These are phyloP conservation scores for Myxozyma udenii DNA, from an alignment of 805 yeast species.

Conservation along the genomic window DNA sequence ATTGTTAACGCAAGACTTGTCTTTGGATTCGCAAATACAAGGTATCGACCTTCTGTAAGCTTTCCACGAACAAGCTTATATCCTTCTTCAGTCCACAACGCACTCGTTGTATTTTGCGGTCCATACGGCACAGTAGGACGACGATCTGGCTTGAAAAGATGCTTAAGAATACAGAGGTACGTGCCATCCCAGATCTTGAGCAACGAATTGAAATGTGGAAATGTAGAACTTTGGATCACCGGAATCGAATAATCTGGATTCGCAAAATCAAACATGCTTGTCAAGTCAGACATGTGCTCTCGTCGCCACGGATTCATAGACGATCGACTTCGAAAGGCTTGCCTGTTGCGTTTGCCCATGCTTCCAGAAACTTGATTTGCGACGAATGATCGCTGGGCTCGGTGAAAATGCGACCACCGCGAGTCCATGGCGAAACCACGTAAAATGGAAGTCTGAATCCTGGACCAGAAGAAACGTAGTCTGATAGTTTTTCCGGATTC, in stretches of 20 bases:
- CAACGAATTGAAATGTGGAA: conserved; percentile 6
- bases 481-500: conserved; percentile 20
- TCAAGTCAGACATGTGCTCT: conserved; percentile 30
- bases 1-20: not conserved
- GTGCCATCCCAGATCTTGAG: conserved; percentile 7
- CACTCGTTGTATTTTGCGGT: conserved; percentile 15
- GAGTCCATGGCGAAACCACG: conserved; percentile 31
- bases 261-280: conserved; percentile 29
- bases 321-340: conserved; percentile 13
- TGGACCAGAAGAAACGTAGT: conserved; percentile 32
- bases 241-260: conserved; percentile 26
- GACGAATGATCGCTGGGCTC: conserved; percentile 32
- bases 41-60: conserved; percentile 31
- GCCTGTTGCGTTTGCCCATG: conserved; percentile 29
- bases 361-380: conserved; percentile 29
- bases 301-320: conserved; percentile 31
- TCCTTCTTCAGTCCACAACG: conserved; percentile 28
- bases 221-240: conserved; percentile 11
- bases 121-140: conserved; percentile 32
- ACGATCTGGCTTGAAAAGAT: conserved; percentile 1
- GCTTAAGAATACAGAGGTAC: conserved; percentile 15
- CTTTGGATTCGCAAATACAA: conserved; percentile 13
- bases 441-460: conserved; percentile 33
- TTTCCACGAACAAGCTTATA: conserved; percentile 29
- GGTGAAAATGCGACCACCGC: conserved; percentile 31